These are phyloP conservation scores for Hymenoscyphus fructigenus DNA, from an alignment of 2,329 filamentous ascomycete genomes.

Conservation along the genomic window DNA sequence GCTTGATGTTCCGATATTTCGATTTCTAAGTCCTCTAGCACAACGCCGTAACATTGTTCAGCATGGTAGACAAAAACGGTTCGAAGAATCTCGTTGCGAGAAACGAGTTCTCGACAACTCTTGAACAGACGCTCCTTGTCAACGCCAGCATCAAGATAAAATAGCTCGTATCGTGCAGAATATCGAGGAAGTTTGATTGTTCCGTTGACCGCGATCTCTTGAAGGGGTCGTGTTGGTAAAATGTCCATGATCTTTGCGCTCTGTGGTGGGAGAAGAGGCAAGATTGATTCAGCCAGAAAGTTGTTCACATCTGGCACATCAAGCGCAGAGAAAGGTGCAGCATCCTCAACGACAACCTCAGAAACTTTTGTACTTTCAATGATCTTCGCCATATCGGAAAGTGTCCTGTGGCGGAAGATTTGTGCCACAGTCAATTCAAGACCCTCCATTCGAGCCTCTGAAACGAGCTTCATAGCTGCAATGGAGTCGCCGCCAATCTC, in stretches of 20 bases:
- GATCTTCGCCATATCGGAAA: slow-evolving; percentile 30
- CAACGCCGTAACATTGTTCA: slow-evolving; percentile 38
- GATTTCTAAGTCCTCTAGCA: slow-evolving; percentile 37
- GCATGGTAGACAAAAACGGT: slow-evolving; percentile 41
- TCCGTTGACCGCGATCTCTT: slow-evolving; percentile 43
- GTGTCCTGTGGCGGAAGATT: slow-evolving; percentile 40
- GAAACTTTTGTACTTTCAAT: slow-evolving; percentile 35
- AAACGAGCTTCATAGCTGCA: slow-evolving; percentile 46
- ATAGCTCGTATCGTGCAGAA: slow-evolving; percentile 41
- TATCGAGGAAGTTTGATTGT: slow-evolving; percentile 38
- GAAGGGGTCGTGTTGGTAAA: slow-evolving; percentile 41
- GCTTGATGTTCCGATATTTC: slow-evolving; percentile 31
- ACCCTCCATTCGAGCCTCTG: slow-evolving; percentile 31
- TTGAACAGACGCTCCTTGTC: slow-evolving; percentile 31
- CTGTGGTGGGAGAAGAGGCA: slow-evolving; percentile 39
- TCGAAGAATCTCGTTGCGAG: slow-evolving; percentile 40
- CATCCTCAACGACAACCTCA: slow-evolving; percentile 24
- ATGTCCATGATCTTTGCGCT: slow-evolving; percentile 42
- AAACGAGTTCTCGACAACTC: slow-evolving; percentile 35
- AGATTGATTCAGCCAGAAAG: slow-evolving; percentile 39
- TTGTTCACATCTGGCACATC: slow-evolving; percentile 33
- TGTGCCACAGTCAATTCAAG: slow-evolving; percentile 43
- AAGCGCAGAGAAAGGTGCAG: slow-evolving; percentile 41
- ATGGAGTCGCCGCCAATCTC: slow-evolving; percentile 40
- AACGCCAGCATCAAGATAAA: slow-evolving; percentile 36